Base-by-base conservation (phyloP, 257 asterid genomes). In the Gentiana dahurica region DNA sequence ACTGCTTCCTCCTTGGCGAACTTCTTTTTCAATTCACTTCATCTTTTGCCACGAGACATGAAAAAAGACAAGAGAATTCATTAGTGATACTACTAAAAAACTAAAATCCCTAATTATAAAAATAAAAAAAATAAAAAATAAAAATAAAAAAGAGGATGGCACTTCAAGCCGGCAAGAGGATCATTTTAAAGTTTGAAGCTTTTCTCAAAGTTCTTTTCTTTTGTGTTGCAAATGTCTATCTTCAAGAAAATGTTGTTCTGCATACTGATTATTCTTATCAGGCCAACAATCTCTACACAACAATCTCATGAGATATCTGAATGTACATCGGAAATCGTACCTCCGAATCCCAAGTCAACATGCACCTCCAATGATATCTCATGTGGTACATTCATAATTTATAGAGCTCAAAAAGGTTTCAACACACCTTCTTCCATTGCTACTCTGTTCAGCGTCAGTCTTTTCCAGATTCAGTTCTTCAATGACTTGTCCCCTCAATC, bases 371-470 rank as follows among this genome's bases (percentile, higher is more conserved):
- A 1, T 50, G 36, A 11, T 52, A 13, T 51, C 15, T 44, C 55
- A 6, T 65, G 70, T 36, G 43, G 44, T 6, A 44, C 60, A 24
- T 65, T 65, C 2, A 36, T 65, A 58, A 60, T 65, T 34, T 65
- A 58, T 24, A 65, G 64, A 58, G 65, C 70, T 65, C 65, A 58
- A 36, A 48, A 51, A 12, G 58, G 45, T 45, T 52, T 43, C 46
- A 34, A 33, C 5, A 34, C 54, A 5, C 55, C 58, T 33, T 43
- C 60, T 41, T 51, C 64, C 24, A 24, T 65, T 13, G 60, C 49
- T 35, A 12, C 53, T 51, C 51, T 58, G 6, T 65, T 65, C 60
- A 57, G 7, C 43, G 45, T 58, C 10, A 32, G 48, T 32, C 35
- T 10, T 2, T 49, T 24, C 24, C 10, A 49, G 3, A 49, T 65